Percentiles rank a stretch among this genome's conserved stretches.
These are phyloP conservation scores for Penicillium vulpinum DNA, from an alignment of 2,329 filamentous ascomycete species.

Conservation along the genomic window DNA sequence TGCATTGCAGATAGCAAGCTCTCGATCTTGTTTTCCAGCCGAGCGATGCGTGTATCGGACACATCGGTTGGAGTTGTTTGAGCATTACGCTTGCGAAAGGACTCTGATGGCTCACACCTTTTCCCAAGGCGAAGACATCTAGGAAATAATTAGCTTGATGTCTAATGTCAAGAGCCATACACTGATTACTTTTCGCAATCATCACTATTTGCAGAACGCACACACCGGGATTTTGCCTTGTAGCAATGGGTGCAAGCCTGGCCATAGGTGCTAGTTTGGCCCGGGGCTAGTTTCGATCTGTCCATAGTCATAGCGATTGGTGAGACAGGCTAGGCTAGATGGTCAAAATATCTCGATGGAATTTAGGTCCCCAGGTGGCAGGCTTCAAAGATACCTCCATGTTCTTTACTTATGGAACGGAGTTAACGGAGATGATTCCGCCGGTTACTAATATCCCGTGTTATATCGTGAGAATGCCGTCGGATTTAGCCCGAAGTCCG, in stretches of 20 bases:
- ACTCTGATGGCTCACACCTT: constrained; percentile 37
- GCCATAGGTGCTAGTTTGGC: constrained; percentile 25
- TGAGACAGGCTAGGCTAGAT: too few species aligned
- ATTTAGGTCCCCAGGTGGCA: too few species aligned
- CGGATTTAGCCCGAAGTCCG: too few species aligned
- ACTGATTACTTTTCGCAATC: background rate
- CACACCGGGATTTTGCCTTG: constrained; percentile 35
- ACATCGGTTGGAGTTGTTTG: constrained; percentile 22
- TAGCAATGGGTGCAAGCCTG: constrained; percentile 32
- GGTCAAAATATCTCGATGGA: too few species aligned
- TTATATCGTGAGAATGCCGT: too few species aligned
- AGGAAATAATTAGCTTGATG: constrained; percentile 4
- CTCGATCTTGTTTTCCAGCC: constrained; percentile 39
- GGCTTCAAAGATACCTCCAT: too few species aligned
- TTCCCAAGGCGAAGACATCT: constrained; percentile 42
- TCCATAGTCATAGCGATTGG: constrained; percentile 13
- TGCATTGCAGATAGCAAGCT: constrained; percentile 33
- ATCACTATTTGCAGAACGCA: constrained; percentile 17
- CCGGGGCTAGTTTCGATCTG: background rate
- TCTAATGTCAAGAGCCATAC: too few species aligned
- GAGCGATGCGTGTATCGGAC: constrained; percentile 35
- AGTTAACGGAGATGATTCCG: too few species aligned
- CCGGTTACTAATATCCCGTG: too few species aligned
- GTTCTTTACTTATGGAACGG: too few species aligned
- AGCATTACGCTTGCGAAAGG: constrained; percentile 32